Evolutionary conservation across 2,329 filamentous ascomycete genomes (phyloP).

Genomic region (Aspergillus japonicus): DNA sequence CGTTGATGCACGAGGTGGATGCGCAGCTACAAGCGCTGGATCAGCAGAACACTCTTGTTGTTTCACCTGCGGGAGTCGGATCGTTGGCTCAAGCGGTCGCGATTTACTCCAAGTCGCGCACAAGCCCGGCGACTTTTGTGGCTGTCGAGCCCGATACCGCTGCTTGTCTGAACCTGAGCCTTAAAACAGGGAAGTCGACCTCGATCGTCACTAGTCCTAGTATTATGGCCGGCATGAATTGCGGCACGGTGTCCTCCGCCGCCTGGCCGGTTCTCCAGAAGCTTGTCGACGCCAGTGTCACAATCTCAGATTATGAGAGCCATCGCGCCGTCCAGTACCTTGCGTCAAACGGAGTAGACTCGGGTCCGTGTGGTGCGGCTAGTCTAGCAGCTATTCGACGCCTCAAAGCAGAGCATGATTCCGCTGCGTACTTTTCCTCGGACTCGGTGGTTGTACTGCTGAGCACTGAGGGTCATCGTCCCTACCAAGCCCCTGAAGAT

Average conservation of each 20-base stretch:
- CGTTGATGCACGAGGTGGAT: conserved; percentile 69
- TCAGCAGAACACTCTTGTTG: conserved; percentile 49
- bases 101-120: conserved; percentile 58
- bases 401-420: conserved; percentile 35
- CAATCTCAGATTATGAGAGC: conserved; percentile 61
- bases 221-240: conserved; percentile 74
- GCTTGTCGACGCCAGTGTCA: conserved; percentile 61
- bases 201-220: conserved; percentile 58
- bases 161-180: conserved; percentile 51
- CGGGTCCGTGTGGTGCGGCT: conserved; percentile 65
- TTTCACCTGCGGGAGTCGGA: conserved; percentile 71
- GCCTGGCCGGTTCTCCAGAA: conserved; percentile 62
- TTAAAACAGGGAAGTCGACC: conserved; percentile 49
- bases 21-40: conserved; percentile 53
- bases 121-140: conserved; percentile 49
- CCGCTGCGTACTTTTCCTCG: conserved; percentile 35
- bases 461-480: conserved; percentile 63
- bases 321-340: conserved; percentile 61
- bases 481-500: conserved; percentile 49
- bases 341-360: conserved; percentile 45
- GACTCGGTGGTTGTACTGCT: conserved; percentile 64
- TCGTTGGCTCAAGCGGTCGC: conserved; percentile 70
- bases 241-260: conserved; percentile 64
- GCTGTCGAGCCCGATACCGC: conserved; percentile 69
- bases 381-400: conserved; percentile 55